Evolutionary conservation across 257 asterid genomes (phyloP), one percentile per base, ranked within the genome.

Genomic region (Solanum habrochaites): DNA sequence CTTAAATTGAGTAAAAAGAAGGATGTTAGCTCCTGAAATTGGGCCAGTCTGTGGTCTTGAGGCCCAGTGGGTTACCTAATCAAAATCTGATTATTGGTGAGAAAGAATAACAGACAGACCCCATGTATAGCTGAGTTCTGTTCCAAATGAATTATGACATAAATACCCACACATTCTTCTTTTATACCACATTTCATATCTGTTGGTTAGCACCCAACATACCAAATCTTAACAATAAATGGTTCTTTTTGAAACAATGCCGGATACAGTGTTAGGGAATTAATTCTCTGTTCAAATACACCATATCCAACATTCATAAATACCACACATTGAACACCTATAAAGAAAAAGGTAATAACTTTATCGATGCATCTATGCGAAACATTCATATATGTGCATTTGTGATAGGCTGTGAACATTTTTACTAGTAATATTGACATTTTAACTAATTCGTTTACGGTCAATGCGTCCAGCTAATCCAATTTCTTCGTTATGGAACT

Each of bases 81-180:
- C n/a, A 37, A 20, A 72, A 37, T 72, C 49, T 43, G 23, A 35
- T 71, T 35, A 71, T 71, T 71, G 45, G 15, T 71, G 80, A 35
- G 47, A 35, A 18, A 18, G 27, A 71, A 32, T 71, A 32, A 31
- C 91, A 93, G n/a, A n/a, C n/a, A 83, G 93, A 94, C 25, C 92
- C 95, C 98, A 37, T 85, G 96, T 72, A 88, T 93, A 43, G 98
- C 94, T 52, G n/a, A 52, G 11, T 52, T 52, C 62, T 52, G 62
- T 52, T 72, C 80, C 8, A 35, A 72, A 72, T 72, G 80, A 72
- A 72, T 20, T 35, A 35, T 18, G 31, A 72, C 31, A 73, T 21
- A 73, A 73, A 37, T 73, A 21, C 49, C 3, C 37, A 72, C 37
- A 72, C 49, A 4, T 72, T 72, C 49, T 37, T 49, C 83, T 43